Base-by-base conservation (phyloP, 768 basidiomycete genomes). In the Grammothele lineata region DNA sequence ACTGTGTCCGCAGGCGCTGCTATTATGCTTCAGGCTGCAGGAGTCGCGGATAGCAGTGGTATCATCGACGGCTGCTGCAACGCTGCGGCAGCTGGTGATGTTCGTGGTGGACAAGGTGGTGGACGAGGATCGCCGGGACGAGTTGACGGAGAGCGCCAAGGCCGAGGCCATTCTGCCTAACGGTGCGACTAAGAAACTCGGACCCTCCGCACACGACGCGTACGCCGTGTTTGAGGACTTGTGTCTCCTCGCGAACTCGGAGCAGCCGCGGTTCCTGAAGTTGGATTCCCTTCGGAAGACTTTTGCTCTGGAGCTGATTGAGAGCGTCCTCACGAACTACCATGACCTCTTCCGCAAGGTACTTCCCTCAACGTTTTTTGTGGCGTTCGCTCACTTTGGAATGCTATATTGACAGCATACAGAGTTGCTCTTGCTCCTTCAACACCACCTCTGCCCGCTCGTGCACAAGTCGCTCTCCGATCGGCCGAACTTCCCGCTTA, bases 31-130 rank as follows among this genome's bases (percentile, higher is more conserved):
- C 76, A 92, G 85, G 63, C 70, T 97, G 21, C 93, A 97, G 65
- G 96, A 97, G 49, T 94, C 92, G 0, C 83, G 90, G 53, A 96
- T 94, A 19, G 88, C 92, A 0, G 95, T 98, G 21, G 95, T 99
- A 6, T 95, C 93, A 3, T 94, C 92, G 0, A 98, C 96, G 3
- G 95, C 95, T 2, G 94, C 94, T 3, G 96, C 96, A 0, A 97
- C 94, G 0, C 77, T 97, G 4, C 85, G 94, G 2, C 95, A 98
- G 62, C 75, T 97, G 1, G 91, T 98, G 37, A 97, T 99, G 94
- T 90, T 97, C 55, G 85, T 97, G 15, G 89, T 97, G 36, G 96
- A 99, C 68, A 93, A 95, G 62, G 88, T 97, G 65, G 80, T 84
- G 1, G 75, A 79, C 15, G 90, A 93, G 60, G 88, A 92, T 62